These are phyloP conservation scores for Phytopythium cucurbitacearum DNA, from an alignment of 352 stramenopile genomes.

Conservation along the genomic window DNA sequence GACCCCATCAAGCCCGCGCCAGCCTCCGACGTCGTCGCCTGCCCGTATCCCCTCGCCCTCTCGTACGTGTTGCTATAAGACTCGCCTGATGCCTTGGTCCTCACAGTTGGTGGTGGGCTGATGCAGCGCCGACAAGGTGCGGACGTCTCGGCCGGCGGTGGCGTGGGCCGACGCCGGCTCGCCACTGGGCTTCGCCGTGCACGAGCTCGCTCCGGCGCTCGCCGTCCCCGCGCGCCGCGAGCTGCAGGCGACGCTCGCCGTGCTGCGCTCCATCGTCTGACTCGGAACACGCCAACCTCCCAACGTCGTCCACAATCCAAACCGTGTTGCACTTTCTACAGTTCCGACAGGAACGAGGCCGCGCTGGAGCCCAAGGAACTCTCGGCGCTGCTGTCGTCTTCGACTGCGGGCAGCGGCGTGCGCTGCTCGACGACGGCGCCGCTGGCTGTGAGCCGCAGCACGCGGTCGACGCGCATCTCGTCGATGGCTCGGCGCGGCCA, in stretches of 20 bases:
- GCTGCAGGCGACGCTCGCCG: conserved; percentile 14
- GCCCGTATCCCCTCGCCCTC: conserved; percentile 31
- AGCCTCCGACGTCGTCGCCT: conserved; percentile 21
- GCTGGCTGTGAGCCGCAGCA: too few relatives aligned
- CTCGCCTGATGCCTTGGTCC: too few relatives aligned
- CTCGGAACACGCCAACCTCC: too few relatives aligned
- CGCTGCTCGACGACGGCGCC: conserved; percentile 37
- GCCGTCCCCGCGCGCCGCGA: conserved; percentile 11
- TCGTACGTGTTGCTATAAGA: too few relatives aligned
- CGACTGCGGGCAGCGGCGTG: conserved; percentile 1
- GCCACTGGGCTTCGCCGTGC: conserved; percentile 19
- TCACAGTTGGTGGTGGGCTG: conserved; percentile 2
- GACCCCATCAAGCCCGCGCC: conserved; percentile 9
- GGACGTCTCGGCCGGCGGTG: conserved; percentile 40
- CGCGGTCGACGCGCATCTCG: too few relatives aligned
- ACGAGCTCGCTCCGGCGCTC: conserved; percentile 20
- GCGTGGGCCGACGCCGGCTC: conserved; percentile 20
- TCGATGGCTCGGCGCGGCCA: too few relatives aligned
- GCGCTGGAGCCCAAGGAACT: too few relatives aligned
- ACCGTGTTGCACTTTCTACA: too few relatives aligned
- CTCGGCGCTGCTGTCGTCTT: too few relatives aligned
- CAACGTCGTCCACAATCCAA: background rate
- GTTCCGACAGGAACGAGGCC: too few relatives aligned
- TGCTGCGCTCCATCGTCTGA: conserved; percentile 28
- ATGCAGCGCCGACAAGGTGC: conserved; percentile 42